These are phyloP conservation scores for Syzygium aromaticum DNA, from an alignment of 345 rosid genomes.

Conservation along the genomic window DNA sequence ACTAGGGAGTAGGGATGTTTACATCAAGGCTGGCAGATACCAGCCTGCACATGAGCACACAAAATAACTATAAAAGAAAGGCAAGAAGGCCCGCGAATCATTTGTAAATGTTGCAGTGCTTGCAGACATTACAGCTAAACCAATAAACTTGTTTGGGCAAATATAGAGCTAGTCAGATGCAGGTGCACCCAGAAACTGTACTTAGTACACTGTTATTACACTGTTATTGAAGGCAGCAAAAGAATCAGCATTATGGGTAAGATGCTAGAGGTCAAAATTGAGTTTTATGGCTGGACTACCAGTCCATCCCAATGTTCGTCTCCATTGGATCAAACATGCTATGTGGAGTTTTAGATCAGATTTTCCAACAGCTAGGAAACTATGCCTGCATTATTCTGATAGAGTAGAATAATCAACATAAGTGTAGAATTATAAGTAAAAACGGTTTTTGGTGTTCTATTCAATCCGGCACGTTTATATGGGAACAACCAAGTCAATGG, in stretches of 20 bases:
- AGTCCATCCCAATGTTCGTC: conserved; percentile 62
- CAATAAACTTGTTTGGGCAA: conserved; percentile 82
- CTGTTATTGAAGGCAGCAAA: conserved; percentile 93
- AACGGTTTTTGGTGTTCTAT: neutral
- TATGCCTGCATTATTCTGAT: conserved; percentile 48
- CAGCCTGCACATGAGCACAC: neutral
- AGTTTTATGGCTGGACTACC: conserved; percentile 90
- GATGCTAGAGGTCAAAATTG: conserved; percentile 86
- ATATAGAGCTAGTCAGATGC: conserved; percentile 71
- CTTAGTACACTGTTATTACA: conserved; percentile 77
- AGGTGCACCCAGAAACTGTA: conserved; percentile 89
- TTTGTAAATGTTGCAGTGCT: conserved; percentile 92
- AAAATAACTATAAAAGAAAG: neutral
- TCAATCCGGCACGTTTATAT: neutral
- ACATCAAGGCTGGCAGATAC: neutral
- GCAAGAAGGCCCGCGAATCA: conserved; percentile 53
- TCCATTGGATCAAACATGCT: conserved; percentile 95
- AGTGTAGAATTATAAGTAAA: neutral
- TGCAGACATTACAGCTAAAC: conserved; percentile 95
- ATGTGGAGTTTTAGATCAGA: conserved; percentile 81
- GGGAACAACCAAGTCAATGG: neutral
- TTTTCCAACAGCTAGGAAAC: conserved; percentile 95
- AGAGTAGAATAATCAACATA: neutral
- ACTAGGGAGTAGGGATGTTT: neutral
- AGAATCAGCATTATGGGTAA: conserved; percentile 83